Conservation (phyloP, 2,329 filamentous ascomycete species). For the Coniochaeta ligniaria region DNA sequence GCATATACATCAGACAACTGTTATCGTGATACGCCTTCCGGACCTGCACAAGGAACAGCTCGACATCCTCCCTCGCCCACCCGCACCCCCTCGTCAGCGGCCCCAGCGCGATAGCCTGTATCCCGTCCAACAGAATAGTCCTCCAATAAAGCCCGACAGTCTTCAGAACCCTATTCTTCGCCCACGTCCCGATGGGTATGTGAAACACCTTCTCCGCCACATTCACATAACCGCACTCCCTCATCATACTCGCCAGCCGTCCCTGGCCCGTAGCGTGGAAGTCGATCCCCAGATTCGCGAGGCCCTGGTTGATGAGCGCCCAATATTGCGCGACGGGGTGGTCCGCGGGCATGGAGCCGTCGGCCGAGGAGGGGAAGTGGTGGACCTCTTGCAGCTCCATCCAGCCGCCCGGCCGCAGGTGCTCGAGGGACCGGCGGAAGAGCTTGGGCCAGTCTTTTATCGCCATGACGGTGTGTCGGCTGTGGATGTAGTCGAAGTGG, state of each 20-base stretch:
- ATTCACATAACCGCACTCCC: slow-evolving; percentile 34
- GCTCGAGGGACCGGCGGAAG: slow-evolving; percentile 37
- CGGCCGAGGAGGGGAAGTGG: slow-evolving; percentile 32
- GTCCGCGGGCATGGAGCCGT: slow-evolving; percentile 31
- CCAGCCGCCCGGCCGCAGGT: slow-evolving; percentile 42
- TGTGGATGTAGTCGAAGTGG: slow-evolving; percentile 54
- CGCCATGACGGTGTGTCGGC: slow-evolving; percentile 28
- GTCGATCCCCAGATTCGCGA: slow-evolving; percentile 29
- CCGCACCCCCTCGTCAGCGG: slow-evolving; percentile 26
- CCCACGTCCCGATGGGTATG: slow-evolving; percentile 39
- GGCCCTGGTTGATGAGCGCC: slow-evolving; percentile 21
- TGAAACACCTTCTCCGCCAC: slow-evolving; percentile 33
- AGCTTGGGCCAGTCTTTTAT: slow-evolving; percentile 48
- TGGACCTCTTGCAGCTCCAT: slow-evolving; percentile 43
- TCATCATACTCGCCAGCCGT: slow-evolving; percentile 26
- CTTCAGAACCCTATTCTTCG: slow-evolving; percentile 32
- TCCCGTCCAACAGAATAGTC: slow-evolving; percentile 30
- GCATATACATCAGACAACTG: slow-evolving; percentile 41
- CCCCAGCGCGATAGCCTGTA: slow-evolving; percentile 34
- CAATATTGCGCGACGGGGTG: slow-evolving; percentile 31
- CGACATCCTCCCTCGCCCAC: slow-evolving; percentile 27
- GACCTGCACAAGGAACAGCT: slow-evolving; percentile 25
- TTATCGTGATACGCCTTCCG: slow-evolving; percentile 28
- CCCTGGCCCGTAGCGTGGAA: slow-evolving; percentile 25
- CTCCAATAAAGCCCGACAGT: slow-evolving; percentile 37